phyloP scores from a whole-genome alignment of 140 eudicot species.

The Flaveria floridana region DNA sequence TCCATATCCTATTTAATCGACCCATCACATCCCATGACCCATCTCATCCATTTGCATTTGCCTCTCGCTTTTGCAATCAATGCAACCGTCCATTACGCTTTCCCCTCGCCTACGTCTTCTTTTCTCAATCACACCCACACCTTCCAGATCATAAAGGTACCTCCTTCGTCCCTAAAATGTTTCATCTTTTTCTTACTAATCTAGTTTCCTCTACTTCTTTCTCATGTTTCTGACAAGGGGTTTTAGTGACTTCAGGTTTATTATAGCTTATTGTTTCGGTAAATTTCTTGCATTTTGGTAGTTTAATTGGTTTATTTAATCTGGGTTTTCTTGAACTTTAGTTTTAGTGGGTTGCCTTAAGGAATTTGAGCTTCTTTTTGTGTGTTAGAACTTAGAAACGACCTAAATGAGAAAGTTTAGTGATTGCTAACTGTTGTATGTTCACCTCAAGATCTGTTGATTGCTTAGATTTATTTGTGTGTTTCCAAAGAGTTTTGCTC shows the following conservation, averaged over 20 bases:
- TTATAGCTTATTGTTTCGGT: not conserved
- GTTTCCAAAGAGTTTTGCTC: not conserved
- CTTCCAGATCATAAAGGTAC: slow-evolving; percentile 29
- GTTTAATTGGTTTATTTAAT: slow-evolving; percentile 5
- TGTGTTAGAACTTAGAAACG: too few relatives aligned
- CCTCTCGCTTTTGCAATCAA: slow-evolving; percentile 38
- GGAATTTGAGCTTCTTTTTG: not conserved
- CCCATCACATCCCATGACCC: too few relatives aligned
- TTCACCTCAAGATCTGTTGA: slow-evolving; percentile 19
- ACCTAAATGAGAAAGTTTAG: slow-evolving; percentile 3
- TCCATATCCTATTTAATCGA: slow-evolving; percentile 10
- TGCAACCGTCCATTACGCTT: slow-evolving; percentile 33
- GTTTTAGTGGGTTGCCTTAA: slow-evolving; percentile 3
- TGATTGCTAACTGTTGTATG: slow-evolving; percentile 16
- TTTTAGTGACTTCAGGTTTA: slow-evolving; percentile 15
- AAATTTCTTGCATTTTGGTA: too few relatives aligned
- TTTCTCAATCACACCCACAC: slow-evolving; percentile 3
- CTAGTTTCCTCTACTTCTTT: not conserved
- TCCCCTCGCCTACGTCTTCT: slow-evolving; percentile 2
- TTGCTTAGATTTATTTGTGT: slow-evolving; percentile 6
- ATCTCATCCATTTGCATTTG: not conserved
- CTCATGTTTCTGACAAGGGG: slow-evolving; percentile 11
- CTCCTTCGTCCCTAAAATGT: slow-evolving; percentile 17
- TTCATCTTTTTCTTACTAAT: slow-evolving; percentile 14
- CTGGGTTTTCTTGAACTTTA: slow-evolving; percentile 12